A percentile compares a stretch with the other conserved stretches of the same genome.
These are phyloP conservation scores for Alternaria arborescens DNA, from an alignment of 2,329 filamentous ascomycete species.

Conservation along the genomic window DNA sequence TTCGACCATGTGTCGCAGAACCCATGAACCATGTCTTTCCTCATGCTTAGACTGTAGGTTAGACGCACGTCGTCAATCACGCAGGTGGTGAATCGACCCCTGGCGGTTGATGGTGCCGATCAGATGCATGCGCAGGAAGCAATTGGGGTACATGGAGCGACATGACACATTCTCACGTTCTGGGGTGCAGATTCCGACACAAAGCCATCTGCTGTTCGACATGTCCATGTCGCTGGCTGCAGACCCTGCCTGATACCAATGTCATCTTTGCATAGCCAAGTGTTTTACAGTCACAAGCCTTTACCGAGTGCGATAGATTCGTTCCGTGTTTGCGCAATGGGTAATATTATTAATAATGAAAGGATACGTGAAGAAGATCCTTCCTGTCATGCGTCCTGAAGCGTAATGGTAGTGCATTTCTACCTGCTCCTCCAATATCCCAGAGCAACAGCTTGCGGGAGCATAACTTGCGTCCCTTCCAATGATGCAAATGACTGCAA, in stretches of 20 bases:
- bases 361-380: constrained; percentile 20
- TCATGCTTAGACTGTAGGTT: constrained; percentile 1
- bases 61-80: constrained; percentile 3
- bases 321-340: constrained; percentile 14
- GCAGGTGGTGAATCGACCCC: not conserved
- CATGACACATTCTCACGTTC: constrained; percentile 6
- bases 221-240: constrained; percentile 3
- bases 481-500: constrained; percentile 28
- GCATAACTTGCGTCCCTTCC: constrained; percentile 21
- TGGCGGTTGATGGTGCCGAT: constrained; percentile 12
- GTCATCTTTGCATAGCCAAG: not conserved
- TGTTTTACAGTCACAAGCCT: not conserved
- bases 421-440: constrained; percentile 16
- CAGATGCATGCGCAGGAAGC: constrained; percentile 11
- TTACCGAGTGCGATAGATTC: not conserved
- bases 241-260: constrained; percentile 5
- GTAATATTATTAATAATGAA: constrained; percentile 43
- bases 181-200: constrained; percentile 28
- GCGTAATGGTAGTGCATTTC: constrained; percentile 15
- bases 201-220: not conserved
- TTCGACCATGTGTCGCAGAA: constrained; percentile 27
- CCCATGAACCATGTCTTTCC: constrained; percentile 26
- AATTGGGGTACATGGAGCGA: not conserved
- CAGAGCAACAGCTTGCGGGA: constrained; percentile 14
- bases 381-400: constrained; percentile 24